Evolutionary conservation across 2,329 filamentous ascomycete species (phyloP), one percentile per base, ranked within the genome.

Genomic region (Fusarium sp.): DNA sequence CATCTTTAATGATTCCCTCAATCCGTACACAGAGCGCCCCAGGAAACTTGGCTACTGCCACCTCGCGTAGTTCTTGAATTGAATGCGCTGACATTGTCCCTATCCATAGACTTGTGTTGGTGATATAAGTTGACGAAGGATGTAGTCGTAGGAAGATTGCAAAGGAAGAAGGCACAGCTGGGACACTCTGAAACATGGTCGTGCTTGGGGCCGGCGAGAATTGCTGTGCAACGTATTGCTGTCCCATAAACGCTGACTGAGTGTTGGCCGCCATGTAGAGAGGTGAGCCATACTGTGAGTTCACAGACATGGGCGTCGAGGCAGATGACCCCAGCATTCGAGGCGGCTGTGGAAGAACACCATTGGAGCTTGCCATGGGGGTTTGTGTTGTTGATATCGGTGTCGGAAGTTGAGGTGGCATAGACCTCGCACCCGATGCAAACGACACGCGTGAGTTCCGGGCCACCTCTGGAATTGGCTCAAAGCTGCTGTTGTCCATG

Each of bases 131-230:
- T 4, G 90, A 91, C n/a, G 84, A 83, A 0, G 87, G 85, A 69
- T 91, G 86, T 5, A 92, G 83, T n/a, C 90, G 88, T 70, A 94
- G 86, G 79, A 89, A 93, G 11, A 91, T 85, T 2, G 89, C 84
- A 42, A 89, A 85, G 0, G 74, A 70, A 10, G 72, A 56, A 10
- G 74, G 58, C 11, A 73, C 49, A 2, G 75, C 59, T 7, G 65
- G 61, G 7, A 70, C 62, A 46, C 68, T 65, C 36, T 72, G 75
- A 61, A 72, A 77, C 18, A 74, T 71, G 14, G 74, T 57, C 38
- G 67, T 66, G 14, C 73, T 51, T 4, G 75, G 42, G 1, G 75
- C 46, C 29, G 74, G 58, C 10, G 76, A 53, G 42, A 75, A 74
- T 16, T 76, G 77, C 14, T 77, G 77, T 10, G 76, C 70, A 8